Conservation (phyloP, 2,329 filamentous ascomycete genomes). For the Endoconidiophora polonica region DNA sequence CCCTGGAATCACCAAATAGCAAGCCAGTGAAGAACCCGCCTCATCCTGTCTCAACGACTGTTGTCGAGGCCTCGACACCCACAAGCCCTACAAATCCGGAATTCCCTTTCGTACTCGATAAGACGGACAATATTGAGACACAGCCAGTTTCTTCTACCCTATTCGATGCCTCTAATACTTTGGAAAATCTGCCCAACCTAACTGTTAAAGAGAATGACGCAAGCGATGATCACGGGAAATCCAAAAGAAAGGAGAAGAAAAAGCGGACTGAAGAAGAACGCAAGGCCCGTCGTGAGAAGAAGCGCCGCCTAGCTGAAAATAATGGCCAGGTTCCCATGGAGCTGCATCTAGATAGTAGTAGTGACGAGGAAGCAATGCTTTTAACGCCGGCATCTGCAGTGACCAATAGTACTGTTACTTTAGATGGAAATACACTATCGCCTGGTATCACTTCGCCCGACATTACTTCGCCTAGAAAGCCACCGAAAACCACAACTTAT, state of each 20-base stretch:
- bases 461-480: constrained; percentile 18
- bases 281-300: constrained; percentile 82
- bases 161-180: not conserved
- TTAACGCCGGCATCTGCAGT: not conserved
- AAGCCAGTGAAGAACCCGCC: not conserved
- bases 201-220: not conserved
- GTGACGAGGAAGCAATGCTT: constrained; percentile 12
- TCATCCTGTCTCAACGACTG: not conserved
- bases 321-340: constrained; percentile 80
- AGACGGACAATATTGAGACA: not conserved
- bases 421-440: not conserved
- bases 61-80: no score
- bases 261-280: constrained; percentile 86
- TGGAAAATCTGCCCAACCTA: not conserved
- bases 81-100: no score
- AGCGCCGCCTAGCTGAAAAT: constrained; percentile 66
- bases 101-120: no score
- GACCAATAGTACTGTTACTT: not conserved
- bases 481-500: constrained; percentile 19
- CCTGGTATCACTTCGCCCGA: constrained; percentile 7
- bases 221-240: constrained; percentile 30
- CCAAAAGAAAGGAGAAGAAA: constrained; percentile 86
- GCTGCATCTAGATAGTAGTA: constrained; percentile 42
- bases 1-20: not conserved
- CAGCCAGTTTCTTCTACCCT: not conserved